Evolutionary conservation across 768 basidiomycete species (phyloP).

Genomic region (Lactarius pseudohatsudake): DNA sequence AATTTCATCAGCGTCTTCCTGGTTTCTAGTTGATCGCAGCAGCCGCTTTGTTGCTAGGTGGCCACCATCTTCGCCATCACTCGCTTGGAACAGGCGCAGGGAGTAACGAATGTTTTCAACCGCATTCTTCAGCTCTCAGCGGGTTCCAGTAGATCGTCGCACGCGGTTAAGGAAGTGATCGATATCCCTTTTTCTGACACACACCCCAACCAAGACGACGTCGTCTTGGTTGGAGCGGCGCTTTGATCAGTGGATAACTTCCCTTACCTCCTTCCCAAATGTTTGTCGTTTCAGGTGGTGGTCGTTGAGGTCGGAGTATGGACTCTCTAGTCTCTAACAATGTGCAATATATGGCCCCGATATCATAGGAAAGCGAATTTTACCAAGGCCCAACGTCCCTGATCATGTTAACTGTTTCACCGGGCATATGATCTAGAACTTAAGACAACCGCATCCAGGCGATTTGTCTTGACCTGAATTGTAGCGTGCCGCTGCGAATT

Average conservation of each 20-base stretch:
- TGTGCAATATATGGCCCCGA: neutral
- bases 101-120: neutral
- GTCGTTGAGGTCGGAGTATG: neutral
- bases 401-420: neutral
- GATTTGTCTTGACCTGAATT: neutral
- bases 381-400: neutral
- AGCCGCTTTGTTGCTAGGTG: neutral
- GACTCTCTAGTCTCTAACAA: neutral
- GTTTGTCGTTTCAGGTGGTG: neutral
- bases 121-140: neutral
- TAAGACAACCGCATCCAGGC: neutral
- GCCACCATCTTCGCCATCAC: neutral
- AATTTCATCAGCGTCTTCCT: neutral
- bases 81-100: neutral
- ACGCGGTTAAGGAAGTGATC: neutral
- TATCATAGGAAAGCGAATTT: neutral
- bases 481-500: neutral
- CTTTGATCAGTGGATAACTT: neutral
- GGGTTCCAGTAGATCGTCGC: neutral
- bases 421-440: neutral
- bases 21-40: neutral
- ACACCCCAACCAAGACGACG: neutral
- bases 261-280: neutral
- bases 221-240: neutral
- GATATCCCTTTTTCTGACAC: neutral